phyloP scores from a whole-genome alignment of 176 grass and related monocot species.

The Rhynchospora breviuscula region DNA sequence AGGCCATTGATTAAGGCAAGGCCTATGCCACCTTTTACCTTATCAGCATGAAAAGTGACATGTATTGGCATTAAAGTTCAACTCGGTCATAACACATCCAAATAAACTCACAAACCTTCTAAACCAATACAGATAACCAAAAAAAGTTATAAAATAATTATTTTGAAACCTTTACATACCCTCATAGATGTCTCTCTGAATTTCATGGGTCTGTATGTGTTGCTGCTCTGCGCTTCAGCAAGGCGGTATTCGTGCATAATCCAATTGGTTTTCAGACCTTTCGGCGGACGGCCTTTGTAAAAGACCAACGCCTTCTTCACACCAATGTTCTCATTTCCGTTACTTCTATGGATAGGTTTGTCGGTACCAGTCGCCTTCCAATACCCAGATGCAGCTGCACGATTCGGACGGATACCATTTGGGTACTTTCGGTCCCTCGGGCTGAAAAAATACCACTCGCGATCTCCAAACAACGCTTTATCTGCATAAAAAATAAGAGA shows the following conservation, averaged over 20 bases:
- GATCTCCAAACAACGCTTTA: slow-evolving; percentile 18
- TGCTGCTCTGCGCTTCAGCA: slow-evolving; percentile 26
- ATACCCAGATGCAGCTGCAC: slow-evolving; percentile 14
- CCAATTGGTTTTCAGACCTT: slow-evolving; percentile 37
- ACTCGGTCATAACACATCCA: slow-evolving; percentile 13
- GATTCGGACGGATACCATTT: slow-evolving; percentile 15
- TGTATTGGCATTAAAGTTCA: slow-evolving; percentile 14
- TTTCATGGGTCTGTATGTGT: slow-evolving; percentile 20
- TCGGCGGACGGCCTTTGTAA: slow-evolving; percentile 18
- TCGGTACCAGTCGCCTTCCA: slow-evolving; percentile 22
- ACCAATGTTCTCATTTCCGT: slow-evolving; percentile 10
- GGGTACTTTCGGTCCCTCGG: slow-evolving; percentile 24
- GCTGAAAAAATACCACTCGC: slow-evolving; percentile 23
- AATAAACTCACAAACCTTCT: not conserved
- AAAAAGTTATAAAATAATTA: not conserved
- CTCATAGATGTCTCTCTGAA: slow-evolving; percentile 29
- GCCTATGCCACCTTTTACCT: slow-evolving; percentile 20
- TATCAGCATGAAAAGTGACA: slow-evolving; percentile 16
- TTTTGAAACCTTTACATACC: not conserved
- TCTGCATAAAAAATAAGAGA: not conserved
- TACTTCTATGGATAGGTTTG: slow-evolving; percentile 22
- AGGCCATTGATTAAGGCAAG: slow-evolving; percentile 16
- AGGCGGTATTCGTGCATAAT: slow-evolving; percentile 58
- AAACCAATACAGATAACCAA: not conserved
- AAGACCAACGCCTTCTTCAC: slow-evolving; percentile 27